A percentile compares a stretch with the other conserved stretches of the same genome.
These are phyloP conservation scores for Orbilia blumenaviensis DNA, from an alignment of 2,329 filamentous ascomycete genomes.

Conservation along the genomic window DNA sequence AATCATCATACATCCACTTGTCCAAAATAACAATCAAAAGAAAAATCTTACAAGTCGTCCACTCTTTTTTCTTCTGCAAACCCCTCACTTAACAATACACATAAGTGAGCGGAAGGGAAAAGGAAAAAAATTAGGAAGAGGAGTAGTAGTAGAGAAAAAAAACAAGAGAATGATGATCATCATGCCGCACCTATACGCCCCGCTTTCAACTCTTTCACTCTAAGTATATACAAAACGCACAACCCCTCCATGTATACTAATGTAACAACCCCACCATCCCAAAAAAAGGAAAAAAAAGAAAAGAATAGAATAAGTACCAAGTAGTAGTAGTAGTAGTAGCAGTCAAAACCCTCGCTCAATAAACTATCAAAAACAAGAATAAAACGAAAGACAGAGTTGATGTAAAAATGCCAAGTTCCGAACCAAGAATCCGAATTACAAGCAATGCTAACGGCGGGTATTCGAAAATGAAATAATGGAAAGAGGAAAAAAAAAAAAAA, in stretches of 20 bases:
- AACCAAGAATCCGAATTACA: constrained; percentile 28
- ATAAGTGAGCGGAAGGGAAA: neutral
- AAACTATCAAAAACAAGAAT: constrained; percentile 22
- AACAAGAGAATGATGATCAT: constrained; percentile 48
- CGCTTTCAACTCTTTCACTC: constrained; percentile 24
- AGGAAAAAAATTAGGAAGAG: constrained; percentile 14
- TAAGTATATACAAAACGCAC: constrained; percentile 41
- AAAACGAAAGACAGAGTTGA: constrained; percentile 18
- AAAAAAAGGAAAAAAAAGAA: constrained; percentile 14
- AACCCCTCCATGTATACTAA: constrained; percentile 42
- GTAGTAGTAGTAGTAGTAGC: too few species aligned
- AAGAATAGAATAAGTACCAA: constrained; percentile 28
- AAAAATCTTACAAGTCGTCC: constrained; percentile 29
- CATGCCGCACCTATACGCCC: constrained; percentile 45
- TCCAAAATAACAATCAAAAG: constrained; percentile 7
- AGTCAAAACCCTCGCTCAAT: constrained; percentile 19
- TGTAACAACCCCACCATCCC: constrained; percentile 24
- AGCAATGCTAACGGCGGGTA: constrained; percentile 51
- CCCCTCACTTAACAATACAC: constrained; percentile 16
- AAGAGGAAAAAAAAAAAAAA: constrained; percentile 6
- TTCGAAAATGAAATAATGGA: too few species aligned
- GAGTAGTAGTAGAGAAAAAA: constrained; percentile 14
- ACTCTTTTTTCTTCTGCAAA: constrained; percentile 5
- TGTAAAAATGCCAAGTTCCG: neutral
- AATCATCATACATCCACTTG: constrained; percentile 46